A percentile compares a stretch with the other conserved stretches of the same genome.
Evolutionary conservation across 306 rosid genomes (phyloP).

Genomic region (Cucurbita moschata): DNA sequence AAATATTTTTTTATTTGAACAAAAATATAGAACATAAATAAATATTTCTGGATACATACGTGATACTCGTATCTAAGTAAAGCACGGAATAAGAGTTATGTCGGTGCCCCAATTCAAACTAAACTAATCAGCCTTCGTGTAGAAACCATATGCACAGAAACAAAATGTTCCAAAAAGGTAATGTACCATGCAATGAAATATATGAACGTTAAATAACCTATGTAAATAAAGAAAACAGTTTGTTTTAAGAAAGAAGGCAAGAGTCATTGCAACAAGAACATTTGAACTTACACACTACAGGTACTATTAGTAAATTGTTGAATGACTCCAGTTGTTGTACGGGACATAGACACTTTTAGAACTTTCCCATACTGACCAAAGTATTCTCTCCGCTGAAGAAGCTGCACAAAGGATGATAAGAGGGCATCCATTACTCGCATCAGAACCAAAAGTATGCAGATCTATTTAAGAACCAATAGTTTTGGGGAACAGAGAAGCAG

Average conservation of each 20-base stretch:
- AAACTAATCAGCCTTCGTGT: not conserved
- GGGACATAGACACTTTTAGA: slow-evolving; percentile 92
- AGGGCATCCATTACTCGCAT: not conserved
- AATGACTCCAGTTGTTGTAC: slow-evolving; percentile 89
- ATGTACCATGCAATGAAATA: not conserved
- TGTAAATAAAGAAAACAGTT: not conserved
- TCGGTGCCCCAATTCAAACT: not conserved
- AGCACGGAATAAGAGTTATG: not conserved
- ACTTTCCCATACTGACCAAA: slow-evolving; percentile 99
- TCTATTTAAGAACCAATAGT: not conserved
- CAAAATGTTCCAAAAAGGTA: not conserved
- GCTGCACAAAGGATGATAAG: slow-evolving; percentile 31
- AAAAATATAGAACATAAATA: not conserved
- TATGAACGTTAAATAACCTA: not conserved
- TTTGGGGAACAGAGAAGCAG: slow-evolving; percentile 5
- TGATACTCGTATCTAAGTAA: not conserved
- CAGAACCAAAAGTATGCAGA: not conserved
- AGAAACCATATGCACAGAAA: not conserved
- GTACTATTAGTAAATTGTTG: slow-evolving; percentile 95
- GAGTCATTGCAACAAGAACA: not conserved
- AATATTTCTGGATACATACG: not conserved
- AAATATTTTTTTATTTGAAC: not conserved
- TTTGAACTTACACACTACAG: slow-evolving; percentile 90
- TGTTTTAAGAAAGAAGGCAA: not conserved
- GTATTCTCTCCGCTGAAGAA: slow-evolving; percentile 75